Percentiles rank a stretch among this genome's conserved stretches.
Conservation (phyloP, 2,329 filamentous ascomycete genomes). For the Ophiostoma novo-ulmi region DNA sequence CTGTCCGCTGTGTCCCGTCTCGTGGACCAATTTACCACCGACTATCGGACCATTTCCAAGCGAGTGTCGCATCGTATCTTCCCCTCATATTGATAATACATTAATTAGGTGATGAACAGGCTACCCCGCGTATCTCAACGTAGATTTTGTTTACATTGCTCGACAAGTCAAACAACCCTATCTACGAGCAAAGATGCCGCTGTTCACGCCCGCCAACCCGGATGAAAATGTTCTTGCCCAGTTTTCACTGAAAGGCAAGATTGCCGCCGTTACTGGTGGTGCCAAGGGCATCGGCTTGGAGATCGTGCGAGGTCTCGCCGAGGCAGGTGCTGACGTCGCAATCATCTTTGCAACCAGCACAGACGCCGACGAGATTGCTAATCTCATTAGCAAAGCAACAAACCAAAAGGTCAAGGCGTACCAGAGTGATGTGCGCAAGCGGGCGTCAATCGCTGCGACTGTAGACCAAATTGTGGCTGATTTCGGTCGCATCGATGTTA, state of each 20-base stretch:
- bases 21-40: too few relatives aligned
- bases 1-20: too few relatives aligned
- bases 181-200: background rate
- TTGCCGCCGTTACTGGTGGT: conserved; percentile 78
- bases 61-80: too few relatives aligned
- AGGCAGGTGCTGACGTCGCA: conserved; percentile 22
- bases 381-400: conserved; percentile 26
- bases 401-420: conserved; percentile 41
- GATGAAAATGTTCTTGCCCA: background rate
- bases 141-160: too few relatives aligned
- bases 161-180: background rate
- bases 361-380: conserved; percentile 32
- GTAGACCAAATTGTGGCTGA: conserved; percentile 54
- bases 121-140: too few relatives aligned
- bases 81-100: too few relatives aligned
- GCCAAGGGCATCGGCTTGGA: conserved; percentile 75
- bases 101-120: too few relatives aligned
- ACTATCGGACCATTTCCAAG: too few relatives aligned
- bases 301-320: conserved; percentile 58
- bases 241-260: conserved; percentile 52
- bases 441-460: conserved; percentile 45
- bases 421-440: conserved; percentile 55
- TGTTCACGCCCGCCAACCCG: background rate
- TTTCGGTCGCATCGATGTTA: conserved; percentile 69
- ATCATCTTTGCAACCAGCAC: conserved; percentile 16